Percentiles rank a stretch among this genome's conserved stretches.
phyloP scores from a whole-genome alignment of 208 protist species.

The Tritrichomonas foetus region DNA sequence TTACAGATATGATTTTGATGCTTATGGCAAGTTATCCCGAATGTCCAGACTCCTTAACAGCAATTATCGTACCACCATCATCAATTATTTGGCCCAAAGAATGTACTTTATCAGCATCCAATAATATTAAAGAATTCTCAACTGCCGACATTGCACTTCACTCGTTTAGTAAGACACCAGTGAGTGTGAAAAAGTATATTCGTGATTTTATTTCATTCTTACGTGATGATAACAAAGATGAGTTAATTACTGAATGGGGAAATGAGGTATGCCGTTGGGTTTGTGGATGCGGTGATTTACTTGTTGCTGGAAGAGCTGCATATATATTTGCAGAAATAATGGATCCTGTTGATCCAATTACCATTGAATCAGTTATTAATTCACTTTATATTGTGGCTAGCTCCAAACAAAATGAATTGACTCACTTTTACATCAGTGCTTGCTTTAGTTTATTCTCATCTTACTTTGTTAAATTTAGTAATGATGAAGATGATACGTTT shows the following conservation, averaged over 20 bases:
- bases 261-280: not conserved
- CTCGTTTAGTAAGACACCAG: not conserved
- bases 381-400: not conserved
- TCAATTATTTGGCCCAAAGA: not conserved
- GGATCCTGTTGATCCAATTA: not conserved
- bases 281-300: slow-evolving; percentile 9
- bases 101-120: not conserved
- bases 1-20: not conserved
- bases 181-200: not conserved
- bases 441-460: not conserved
- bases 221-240: not conserved
- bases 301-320: not conserved
- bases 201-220: not conserved
- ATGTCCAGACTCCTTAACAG: not conserved
- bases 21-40: not conserved
- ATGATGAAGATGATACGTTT: too few species aligned
- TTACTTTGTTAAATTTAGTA: not conserved
- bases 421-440: not conserved
- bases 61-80: not conserved
- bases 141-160: not conserved
- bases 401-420: not conserved
- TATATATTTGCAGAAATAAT: not conserved
- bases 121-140: too few species aligned
- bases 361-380: not conserved
- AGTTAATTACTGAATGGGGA: not conserved